Conservation (phyloP, 257 asterid species). For the Ilex asprella region DNA sequence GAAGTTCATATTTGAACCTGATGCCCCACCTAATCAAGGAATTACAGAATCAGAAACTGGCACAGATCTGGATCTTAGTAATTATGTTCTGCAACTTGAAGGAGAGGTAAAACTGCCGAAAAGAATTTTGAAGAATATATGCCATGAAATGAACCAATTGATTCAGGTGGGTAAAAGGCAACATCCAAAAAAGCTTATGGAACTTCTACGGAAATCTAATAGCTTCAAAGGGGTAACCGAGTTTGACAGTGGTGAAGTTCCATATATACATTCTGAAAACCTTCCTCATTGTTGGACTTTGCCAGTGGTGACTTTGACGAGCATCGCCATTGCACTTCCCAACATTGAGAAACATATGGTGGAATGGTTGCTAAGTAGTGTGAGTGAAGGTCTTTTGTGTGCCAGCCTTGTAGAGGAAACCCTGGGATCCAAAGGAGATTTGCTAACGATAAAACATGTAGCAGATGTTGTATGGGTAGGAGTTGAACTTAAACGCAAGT, state of each 20-base stretch:
- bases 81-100: slow-evolving; percentile 15
- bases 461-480: slow-evolving; percentile 20
- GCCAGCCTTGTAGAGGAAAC: slow-evolving; percentile 1
- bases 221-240: background rate
- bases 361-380: background rate
- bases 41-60: background rate
- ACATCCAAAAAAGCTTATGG: slow-evolving; percentile 9
- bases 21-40: background rate
- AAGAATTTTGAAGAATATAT: background rate
- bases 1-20: background rate
- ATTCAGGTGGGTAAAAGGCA: slow-evolving; percentile 9
- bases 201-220: slow-evolving; percentile 4
- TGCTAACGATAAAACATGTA: background rate
- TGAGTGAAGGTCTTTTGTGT: slow-evolving; percentile 6
- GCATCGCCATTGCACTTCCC: slow-evolving; percentile 9
- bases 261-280: slow-evolving; percentile 1
- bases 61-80: background rate
- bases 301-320: slow-evolving; percentile 4
- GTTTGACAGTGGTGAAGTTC: background rate
- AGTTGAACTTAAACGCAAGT: slow-evolving; percentile 9
- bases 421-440: slow-evolving; percentile 2
- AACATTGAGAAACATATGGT: slow-evolving; percentile 4
- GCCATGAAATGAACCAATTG: background rate
- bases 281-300: slow-evolving; percentile 2
- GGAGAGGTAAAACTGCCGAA: slow-evolving; percentile 9